These are phyloP conservation scores for Entelexis paramagnoliae DNA, from an alignment of 1,139 yeast genomes.

Conservation along the genomic window DNA sequence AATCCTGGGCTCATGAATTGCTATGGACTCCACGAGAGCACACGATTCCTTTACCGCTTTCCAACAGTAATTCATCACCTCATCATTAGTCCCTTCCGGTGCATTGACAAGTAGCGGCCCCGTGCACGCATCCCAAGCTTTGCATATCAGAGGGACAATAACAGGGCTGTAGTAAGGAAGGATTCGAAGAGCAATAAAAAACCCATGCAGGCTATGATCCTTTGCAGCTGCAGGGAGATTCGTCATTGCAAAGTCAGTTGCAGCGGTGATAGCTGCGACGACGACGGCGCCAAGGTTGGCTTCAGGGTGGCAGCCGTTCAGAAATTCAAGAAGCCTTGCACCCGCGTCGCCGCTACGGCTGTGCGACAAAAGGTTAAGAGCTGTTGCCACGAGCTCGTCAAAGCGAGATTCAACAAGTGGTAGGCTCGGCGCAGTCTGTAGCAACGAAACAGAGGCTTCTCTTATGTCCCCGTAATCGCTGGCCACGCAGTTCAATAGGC, in stretches of 20 bases:
- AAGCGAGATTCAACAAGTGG: conserved; percentile 27
- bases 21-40: conserved; percentile 40
- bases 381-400: conserved; percentile 32
- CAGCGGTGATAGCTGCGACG: neutral
- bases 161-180: neutral
- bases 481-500: conserved; percentile 50
- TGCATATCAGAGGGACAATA: neutral
- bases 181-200: conserved; percentile 9
- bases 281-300: neutral
- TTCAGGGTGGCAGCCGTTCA: neutral
- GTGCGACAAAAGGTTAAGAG: conserved; percentile 42
- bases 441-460: conserved; percentile 39
- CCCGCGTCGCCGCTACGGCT: conserved; percentile 80
- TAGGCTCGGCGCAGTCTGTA: conserved; percentile 40
- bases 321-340: conserved; percentile 37
- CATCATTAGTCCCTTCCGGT: conserved; percentile 27
- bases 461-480: conserved; percentile 74
- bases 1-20: conserved; percentile 29
- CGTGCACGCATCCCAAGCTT: conserved; percentile 12
- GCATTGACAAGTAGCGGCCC: conserved; percentile 14
- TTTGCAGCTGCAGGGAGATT: conserved; percentile 29
- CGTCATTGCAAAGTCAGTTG: conserved; percentile 22
- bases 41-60: conserved; percentile 74
- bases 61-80: conserved; percentile 70
- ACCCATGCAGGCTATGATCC: conserved; percentile 46